Evolutionary conservation across 164 flowering plant species (phyloP).

Genomic region (Buxus sempervirens): DNA sequence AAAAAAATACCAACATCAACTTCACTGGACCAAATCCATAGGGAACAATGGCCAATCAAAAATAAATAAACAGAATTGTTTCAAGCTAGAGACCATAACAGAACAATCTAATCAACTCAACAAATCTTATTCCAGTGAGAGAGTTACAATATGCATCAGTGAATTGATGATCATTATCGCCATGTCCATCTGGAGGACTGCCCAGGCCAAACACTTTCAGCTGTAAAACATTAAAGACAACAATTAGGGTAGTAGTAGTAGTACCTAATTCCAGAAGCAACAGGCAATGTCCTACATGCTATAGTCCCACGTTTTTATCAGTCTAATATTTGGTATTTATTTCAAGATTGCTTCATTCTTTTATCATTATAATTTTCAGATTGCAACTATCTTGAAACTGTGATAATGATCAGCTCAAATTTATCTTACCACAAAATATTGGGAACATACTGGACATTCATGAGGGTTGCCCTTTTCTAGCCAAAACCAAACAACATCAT

Average conservation of each 20-base stretch:
- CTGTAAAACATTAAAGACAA: slow-evolving; percentile 32
- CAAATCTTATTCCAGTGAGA: slow-evolving; percentile 35
- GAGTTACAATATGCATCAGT: slow-evolving; percentile 29
- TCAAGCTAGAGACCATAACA: slow-evolving; percentile 19
- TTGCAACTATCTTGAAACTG: background rate
- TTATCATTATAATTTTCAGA: too few species aligned
- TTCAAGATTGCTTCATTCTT: too few species aligned
- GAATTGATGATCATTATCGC: slow-evolving; percentile 34
- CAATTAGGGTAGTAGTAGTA: too few species aligned
- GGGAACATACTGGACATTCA: slow-evolving; percentile 89
- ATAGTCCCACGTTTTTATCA: too few species aligned
- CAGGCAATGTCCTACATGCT: background rate
- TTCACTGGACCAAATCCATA: slow-evolving; percentile 21
- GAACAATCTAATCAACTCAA: slow-evolving; percentile 27
- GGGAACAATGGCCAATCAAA: slow-evolving; percentile 18
- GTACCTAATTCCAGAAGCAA: too few species aligned
- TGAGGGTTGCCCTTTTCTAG: slow-evolving; percentile 81
- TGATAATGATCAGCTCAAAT: background rate
- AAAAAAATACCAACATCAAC: slow-evolving; percentile 4
- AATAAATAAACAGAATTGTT: slow-evolving; percentile 13
- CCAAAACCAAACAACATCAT: slow-evolving; percentile 98
- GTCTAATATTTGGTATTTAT: too few species aligned
- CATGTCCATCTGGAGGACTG: slow-evolving; percentile 65
- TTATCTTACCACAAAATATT: slow-evolving; percentile 51
- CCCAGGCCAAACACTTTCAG: slow-evolving; percentile 81